Percentiles rank a stretch among this genome's conserved stretches.
Evolutionary conservation across 805 yeast genomes (phyloP).

Genomic region (Barnettozyma salicaria): DNA sequence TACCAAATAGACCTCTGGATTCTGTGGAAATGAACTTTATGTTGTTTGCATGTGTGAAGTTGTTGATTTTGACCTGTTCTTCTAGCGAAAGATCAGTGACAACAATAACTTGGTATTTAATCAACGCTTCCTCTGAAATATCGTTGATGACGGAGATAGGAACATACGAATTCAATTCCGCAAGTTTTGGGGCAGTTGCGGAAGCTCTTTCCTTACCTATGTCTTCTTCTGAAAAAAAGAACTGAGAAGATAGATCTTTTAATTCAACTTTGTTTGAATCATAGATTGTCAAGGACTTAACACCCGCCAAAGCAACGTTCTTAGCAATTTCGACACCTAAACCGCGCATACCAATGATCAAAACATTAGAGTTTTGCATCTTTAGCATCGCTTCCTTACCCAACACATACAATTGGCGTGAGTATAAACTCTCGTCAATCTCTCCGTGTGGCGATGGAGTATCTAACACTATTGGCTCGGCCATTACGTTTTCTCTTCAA

Average conservation of each 20-base stretch:
- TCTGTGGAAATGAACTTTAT: conserved; percentile 81
- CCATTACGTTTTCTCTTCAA: conserved; percentile 12
- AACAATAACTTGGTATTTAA: conserved; percentile 72
- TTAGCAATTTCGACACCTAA: conserved; percentile 95
- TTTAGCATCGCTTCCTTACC: conserved; percentile 98
- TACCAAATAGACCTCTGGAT: conserved; percentile 83
- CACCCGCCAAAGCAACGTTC: conserved; percentile 95
- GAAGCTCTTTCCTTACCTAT: conserved; percentile 74
- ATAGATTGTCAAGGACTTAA: conserved; percentile 78
- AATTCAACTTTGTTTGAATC: conserved; percentile 69
- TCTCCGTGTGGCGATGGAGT: conserved; percentile 35
- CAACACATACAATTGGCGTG: conserved; percentile 92
- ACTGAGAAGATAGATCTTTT: conserved; percentile 82
- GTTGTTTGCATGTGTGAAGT: conserved; percentile 62
- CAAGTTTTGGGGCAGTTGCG: conserved; percentile 59
- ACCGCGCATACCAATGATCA: conserved; percentile 85
- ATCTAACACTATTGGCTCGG: conserved; percentile 39
- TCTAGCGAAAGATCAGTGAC: conserved; percentile 71
- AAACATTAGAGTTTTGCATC: conserved; percentile 91
- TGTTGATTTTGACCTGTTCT: conserved; percentile 69
- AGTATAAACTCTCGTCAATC: conserved; percentile 91
- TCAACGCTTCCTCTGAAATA: conserved; percentile 47
- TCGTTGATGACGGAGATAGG: conserved; percentile 65
- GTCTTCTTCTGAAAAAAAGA: conserved; percentile 66
- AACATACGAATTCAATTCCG: conserved; percentile 85